Conservation (phyloP, 2,329 filamentous ascomycete genomes). For the Chalara sp. region DNA sequence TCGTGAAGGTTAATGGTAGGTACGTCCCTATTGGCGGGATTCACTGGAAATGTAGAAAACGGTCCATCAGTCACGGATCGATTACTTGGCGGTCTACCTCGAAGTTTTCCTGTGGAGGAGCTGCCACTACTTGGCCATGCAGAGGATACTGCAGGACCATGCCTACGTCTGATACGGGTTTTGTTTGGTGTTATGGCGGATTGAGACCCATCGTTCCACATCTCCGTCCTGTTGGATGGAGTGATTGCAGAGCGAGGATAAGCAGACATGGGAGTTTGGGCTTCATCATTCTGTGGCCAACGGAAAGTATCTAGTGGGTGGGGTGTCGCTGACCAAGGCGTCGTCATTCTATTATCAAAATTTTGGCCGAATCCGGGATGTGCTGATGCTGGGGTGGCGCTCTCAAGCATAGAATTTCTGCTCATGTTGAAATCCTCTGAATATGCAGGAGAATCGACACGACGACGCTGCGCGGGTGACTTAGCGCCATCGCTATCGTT, state of each 20-base stretch:
- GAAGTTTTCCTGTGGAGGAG: slow-evolving; percentile 59
- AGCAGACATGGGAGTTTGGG: slow-evolving; percentile 56
- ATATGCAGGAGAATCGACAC: slow-evolving; percentile 46
- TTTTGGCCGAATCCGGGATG: slow-evolving; percentile 18
- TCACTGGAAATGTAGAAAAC: slow-evolving; percentile 63
- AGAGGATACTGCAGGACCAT: slow-evolving; percentile 83
- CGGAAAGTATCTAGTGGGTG: slow-evolving; percentile 26
- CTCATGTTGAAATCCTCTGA: slow-evolving; percentile 32
- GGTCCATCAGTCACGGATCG: slow-evolving; percentile 58
- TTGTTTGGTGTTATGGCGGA: slow-evolving; percentile 68
- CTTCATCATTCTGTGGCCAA: slow-evolving; percentile 37
- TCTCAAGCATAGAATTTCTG: slow-evolving; percentile 29
- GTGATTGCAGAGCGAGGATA: slow-evolving; percentile 77
- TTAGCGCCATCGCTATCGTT: slow-evolving; percentile 46
- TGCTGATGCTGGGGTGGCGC: slow-evolving; percentile 34
- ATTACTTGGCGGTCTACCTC: slow-evolving; percentile 74
- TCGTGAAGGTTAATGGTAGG: slow-evolving; percentile 38
- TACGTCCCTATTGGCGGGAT: slow-evolving; percentile 42
- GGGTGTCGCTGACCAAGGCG: slow-evolving; percentile 22
- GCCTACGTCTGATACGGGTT: slow-evolving; percentile 50
- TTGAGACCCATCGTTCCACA: slow-evolving; percentile 52
- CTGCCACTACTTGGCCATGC: slow-evolving; percentile 70
- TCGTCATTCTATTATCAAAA: slow-evolving; percentile 17
- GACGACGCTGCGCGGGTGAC: slow-evolving; percentile 52
- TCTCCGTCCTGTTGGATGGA: slow-evolving; percentile 42